A percentile compares a stretch with the other conserved stretches of the same genome.
These are phyloP conservation scores for Trichoderma citrinoviride DNA, from an alignment of 2,329 filamentous ascomycete genomes.

Conservation along the genomic window DNA sequence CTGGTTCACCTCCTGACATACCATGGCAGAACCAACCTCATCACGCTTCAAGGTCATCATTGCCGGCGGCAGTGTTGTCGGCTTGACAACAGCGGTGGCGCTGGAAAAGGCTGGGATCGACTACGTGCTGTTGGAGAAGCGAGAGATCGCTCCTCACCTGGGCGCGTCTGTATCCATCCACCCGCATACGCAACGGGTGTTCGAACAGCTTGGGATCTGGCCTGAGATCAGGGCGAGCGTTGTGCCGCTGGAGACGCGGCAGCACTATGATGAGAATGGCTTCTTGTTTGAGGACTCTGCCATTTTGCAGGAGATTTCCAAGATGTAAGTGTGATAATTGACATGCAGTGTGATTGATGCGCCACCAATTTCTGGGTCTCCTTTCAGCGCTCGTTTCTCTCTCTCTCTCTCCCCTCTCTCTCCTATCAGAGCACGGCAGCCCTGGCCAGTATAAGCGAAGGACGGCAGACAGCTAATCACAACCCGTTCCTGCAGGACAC, in stretches of 20 bases:
- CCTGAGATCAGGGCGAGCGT: neutral
- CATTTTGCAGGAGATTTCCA: constrained; percentile 4
- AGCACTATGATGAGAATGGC: constrained; percentile 11
- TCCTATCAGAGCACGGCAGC: neutral
- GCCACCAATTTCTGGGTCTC: neutral
- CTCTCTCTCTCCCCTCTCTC: too few species aligned
- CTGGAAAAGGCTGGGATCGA: constrained; percentile 33
- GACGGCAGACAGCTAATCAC: neutral
- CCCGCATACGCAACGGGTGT: constrained; percentile 30
- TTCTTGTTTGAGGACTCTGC: constrained; percentile 3
- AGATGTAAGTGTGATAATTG: constrained; percentile 2
- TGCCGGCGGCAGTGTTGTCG: constrained; percentile 37
- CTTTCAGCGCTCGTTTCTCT: neutral
- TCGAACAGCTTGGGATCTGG: constrained; percentile 34
- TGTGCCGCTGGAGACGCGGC: neutral
- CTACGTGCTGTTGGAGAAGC: constrained; percentile 32
- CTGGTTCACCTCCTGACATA: neutral
- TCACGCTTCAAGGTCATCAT: constrained; percentile 28
- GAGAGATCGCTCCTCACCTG: constrained; percentile 31
- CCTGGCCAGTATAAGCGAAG: neutral
- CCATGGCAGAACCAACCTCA: neutral
- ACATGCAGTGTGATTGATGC: neutral
- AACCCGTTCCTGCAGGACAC: neutral
- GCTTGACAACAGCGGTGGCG: constrained; percentile 31
- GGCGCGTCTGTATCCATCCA: constrained; percentile 35